Percentiles rank a stretch among this genome's conserved stretches.
Evolutionary conservation across 2,329 filamentous ascomycete species (phyloP).

Genomic region (Phialophora chinensis): DNA sequence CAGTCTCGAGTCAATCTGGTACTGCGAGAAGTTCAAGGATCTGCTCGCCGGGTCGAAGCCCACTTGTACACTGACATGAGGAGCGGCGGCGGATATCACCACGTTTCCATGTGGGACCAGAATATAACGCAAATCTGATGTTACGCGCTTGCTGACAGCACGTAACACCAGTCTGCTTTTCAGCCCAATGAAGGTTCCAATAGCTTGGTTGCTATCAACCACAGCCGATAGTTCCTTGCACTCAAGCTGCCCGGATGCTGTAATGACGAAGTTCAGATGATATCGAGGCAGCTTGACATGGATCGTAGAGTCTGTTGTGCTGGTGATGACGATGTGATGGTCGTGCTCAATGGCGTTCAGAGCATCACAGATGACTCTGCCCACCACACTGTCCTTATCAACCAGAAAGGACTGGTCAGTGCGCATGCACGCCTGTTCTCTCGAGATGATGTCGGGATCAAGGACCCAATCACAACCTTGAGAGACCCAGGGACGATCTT

Average conservation of each 20-base stretch:
- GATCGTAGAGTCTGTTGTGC: constrained; percentile 23
- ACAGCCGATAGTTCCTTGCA: constrained; percentile 31
- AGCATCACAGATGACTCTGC: constrained; percentile 42
- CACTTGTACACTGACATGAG: constrained; percentile 38
- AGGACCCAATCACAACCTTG: constrained; percentile 42
- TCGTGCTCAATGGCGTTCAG: constrained; percentile 48
- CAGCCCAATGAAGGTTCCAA: constrained; percentile 59
- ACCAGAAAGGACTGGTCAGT: constrained; percentile 41
- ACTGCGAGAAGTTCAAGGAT: constrained; percentile 36
- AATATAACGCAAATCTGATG: constrained; percentile 29
- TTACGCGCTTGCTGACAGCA: constrained; percentile 25
- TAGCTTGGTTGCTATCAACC: constrained; percentile 54
- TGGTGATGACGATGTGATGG: constrained; percentile 46
- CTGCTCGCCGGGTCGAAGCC: constrained; percentile 1
- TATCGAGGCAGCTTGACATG: constrained; percentile 56
- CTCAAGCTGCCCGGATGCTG: constrained; percentile 18
- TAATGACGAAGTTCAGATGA: constrained; percentile 44
- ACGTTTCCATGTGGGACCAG: constrained; percentile 41
- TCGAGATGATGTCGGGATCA: constrained; percentile 11
- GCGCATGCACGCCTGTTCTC: background rate
- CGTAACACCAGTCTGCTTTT: constrained; percentile 57
- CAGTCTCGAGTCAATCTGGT: constrained; percentile 39
- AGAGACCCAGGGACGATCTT: constrained; percentile 42
- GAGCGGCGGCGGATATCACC: constrained; percentile 5
- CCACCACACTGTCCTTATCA: constrained; percentile 47